Base-by-base conservation (phyloP, 768 basidiomycete species). In the Termitomyces sp. region DNA sequence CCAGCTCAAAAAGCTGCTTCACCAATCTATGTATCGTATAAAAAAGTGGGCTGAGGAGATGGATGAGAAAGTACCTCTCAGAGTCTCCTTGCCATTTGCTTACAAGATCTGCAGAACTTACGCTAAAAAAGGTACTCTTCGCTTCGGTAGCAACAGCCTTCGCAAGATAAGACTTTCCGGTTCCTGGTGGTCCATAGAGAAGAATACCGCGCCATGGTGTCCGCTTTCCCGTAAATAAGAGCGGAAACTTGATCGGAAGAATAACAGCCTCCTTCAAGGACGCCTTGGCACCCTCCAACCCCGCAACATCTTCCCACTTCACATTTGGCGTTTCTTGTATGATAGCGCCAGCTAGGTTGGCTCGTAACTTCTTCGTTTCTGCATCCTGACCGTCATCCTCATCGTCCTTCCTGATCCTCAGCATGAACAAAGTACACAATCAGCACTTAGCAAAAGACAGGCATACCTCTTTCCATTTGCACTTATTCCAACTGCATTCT, bases 1-100 rank as follows among this genome's bases (percentile, higher is more conserved):
- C 97, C 78, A 99, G 89, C 65, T 91, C 85, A 67, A 99, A 99
- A 28, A 99, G 79, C 66, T 98, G 94, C 70, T 93, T 94, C 48
- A 99, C 97, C 50, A 98, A 79, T 67, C 94, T 96, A 51, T 56
- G 2, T 28, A 12, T 44, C 26, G 30, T 23, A 43, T 44, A 52
- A 42, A 31, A 46, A 28, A 14, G 44, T 50, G 17, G 23, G 46
- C 40, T 43, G 15, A 50, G 11, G 28, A 53, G 28, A 15, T 11
- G n/a, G 56, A 44, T 26, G 33, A 42, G 5, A 23, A 1, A 70
- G 68, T 59, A 91, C 94, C 96, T 78, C 74, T 98, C 96, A 4
- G 93, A 95, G 71, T 99, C 97, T 57, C 97, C 97, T 75, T 98
- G 97, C 97, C 97, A 99, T 70, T 98, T 99, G 71, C 93, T 95